Evolutionary conservation across 257 asterid species (phyloP).

Genomic region (Primulina eburnea): DNA sequence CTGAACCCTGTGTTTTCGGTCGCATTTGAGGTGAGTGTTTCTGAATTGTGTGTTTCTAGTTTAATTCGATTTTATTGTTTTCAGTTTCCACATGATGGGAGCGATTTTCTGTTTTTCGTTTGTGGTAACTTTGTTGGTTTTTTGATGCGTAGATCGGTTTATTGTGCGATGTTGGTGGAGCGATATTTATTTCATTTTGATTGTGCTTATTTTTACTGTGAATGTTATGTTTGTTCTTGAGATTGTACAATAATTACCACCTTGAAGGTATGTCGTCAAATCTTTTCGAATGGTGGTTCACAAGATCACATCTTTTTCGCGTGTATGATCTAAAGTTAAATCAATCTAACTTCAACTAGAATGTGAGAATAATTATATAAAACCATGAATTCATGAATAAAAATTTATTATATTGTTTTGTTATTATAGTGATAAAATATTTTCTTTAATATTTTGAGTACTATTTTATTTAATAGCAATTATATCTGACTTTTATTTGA

Average conservation of each 20-base stretch:
- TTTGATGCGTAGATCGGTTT: constrained; percentile 5
- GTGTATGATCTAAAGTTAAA: background rate
- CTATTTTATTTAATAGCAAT: too few relatives aligned
- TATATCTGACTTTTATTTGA: background rate
- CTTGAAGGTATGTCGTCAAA: background rate
- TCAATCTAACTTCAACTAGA: background rate
- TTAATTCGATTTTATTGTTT: background rate
- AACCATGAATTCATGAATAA: too few relatives aligned
- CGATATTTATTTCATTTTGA: background rate
- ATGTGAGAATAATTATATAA: background rate
- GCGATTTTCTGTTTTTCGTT: background rate
- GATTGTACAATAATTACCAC: too few relatives aligned
- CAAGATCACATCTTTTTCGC: too few relatives aligned
- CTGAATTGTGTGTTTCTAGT: background rate
- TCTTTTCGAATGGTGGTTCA: too few relatives aligned
- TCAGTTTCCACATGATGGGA: background rate
- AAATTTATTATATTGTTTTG: too few relatives aligned
- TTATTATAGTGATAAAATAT: background rate
- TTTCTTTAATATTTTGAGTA: too few relatives aligned
- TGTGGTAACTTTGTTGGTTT: background rate
- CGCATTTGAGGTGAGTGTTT: constrained; percentile 27
- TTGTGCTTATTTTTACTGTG: too few relatives aligned
- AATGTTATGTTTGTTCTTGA: too few relatives aligned
- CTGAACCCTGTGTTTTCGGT: constrained; percentile 27
- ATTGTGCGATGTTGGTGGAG: background rate